phyloP scores from a whole-genome alignment of 2,329 filamentous ascomycete genomes.

The Penicillium verrucosum region DNA sequence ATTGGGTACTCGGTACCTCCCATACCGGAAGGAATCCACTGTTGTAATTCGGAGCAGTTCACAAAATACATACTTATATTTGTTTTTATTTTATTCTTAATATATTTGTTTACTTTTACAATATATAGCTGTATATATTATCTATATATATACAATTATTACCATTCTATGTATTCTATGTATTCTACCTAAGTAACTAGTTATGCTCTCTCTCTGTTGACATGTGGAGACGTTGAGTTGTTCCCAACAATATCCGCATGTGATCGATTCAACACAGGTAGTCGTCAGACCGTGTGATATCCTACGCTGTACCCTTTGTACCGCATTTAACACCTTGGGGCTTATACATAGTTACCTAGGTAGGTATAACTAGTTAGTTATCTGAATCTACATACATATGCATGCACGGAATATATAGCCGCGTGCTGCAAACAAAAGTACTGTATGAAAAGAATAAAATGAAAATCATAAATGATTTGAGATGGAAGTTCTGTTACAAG shows the following conservation, averaged over 20 bases:
- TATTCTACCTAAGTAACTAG: too few species aligned
- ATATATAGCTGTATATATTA: not conserved
- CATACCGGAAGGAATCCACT: slow-evolving; percentile 16
- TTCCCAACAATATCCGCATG: slow-evolving; percentile 24
- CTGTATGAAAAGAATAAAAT: not conserved
- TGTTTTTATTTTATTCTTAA: not conserved
- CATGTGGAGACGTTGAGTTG: slow-evolving; percentile 20
- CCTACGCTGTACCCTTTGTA: slow-evolving; percentile 4
- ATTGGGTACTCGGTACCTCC: slow-evolving; percentile 24
- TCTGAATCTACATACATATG: not conserved
- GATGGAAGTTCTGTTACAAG: slow-evolving; percentile 37
- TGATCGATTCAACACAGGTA: slow-evolving; percentile 26
- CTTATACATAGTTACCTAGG: not conserved
- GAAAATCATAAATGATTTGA: slow-evolving; percentile 15
- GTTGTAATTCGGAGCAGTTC: not conserved
- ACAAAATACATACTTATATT: not conserved
- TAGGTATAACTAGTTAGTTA: too few species aligned
- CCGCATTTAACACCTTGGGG: not conserved
- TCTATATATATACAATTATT: not conserved
- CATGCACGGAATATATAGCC: not conserved
- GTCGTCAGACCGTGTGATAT: slow-evolving; percentile 18
- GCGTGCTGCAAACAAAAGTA: too few species aligned
- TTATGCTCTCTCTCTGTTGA: not conserved
- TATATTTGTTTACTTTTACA: not conserved
- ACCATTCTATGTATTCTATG: not conserved